These are phyloP conservation scores for Boletus smithii DNA, from an alignment of 1,284 basidiomycete genomes.

Conservation along the genomic window DNA sequence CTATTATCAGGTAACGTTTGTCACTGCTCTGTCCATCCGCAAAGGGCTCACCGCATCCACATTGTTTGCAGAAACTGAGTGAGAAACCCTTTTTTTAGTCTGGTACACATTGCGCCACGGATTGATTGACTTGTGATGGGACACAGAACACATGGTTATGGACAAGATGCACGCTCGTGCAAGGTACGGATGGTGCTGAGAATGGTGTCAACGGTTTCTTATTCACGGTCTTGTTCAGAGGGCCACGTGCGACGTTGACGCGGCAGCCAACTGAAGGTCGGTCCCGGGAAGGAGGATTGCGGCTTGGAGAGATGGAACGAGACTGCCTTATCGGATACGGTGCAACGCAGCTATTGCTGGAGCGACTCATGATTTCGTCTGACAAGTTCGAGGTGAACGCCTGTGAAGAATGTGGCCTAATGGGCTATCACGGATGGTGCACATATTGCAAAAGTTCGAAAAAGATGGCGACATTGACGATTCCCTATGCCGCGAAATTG, in stretches of 20 bases:
- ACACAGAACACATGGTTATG: conserved; percentile 92
- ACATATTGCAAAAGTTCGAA: conserved; percentile 95
- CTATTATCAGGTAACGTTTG: conserved; percentile 80
- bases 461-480: conserved; percentile 93
- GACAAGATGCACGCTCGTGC: conserved; percentile 99
- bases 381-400: conserved; percentile 98
- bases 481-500: conserved; percentile 97
- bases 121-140: conserved; percentile 22
- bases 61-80: conserved; percentile 69
- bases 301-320: conserved; percentile 98
- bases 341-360: conserved; percentile 92
- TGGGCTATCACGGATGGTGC: conserved; percentile 97
- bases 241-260: conserved; percentile 94
- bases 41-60: conserved; percentile 17
- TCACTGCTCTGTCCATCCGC: conserved; percentile 3
- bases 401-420: conserved; percentile 90
- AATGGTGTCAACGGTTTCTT: conserved; percentile 2
- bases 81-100: conserved; percentile 29
- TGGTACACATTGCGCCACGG: conserved; percentile 7
- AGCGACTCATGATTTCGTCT: conserved; percentile 97
- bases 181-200: conserved; percentile 49
- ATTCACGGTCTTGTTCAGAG: conserved; percentile 46
- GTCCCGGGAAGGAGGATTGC: conserved; percentile 94
- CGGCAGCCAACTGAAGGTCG: conserved; percentile 98
- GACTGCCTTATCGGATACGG: conserved; percentile 96